Evolutionary conservation across 2,329 filamentous ascomycete genomes (phyloP).

Genomic region (Trichoderma oligosporum): DNA sequence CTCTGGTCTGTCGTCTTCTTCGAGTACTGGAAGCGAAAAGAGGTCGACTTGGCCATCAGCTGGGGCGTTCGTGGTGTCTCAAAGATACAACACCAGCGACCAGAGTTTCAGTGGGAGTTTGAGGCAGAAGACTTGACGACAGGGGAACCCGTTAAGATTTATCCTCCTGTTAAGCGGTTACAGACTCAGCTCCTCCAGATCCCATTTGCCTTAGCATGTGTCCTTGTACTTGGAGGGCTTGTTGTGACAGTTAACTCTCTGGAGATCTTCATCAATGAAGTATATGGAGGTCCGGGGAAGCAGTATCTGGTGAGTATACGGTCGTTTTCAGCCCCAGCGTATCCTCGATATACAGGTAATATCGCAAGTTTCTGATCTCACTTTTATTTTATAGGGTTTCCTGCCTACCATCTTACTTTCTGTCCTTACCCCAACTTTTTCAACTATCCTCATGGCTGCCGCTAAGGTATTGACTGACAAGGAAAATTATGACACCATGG

Average conservation of each 20-base stretch:
- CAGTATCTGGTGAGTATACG: slow-evolving; percentile 63
- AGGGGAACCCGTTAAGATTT: slow-evolving; percentile 71
- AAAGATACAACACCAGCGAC: slow-evolving; percentile 70
- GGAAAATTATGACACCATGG: slow-evolving; percentile 90
- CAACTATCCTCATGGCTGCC: slow-evolving; percentile 67
- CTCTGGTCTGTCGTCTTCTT: slow-evolving; percentile 90
- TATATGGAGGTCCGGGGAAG: slow-evolving; percentile 88
- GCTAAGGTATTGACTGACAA: slow-evolving; percentile 74
- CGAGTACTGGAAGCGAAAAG: slow-evolving; percentile 94
- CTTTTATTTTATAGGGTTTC: slow-evolving; percentile 59
- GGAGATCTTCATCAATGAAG: slow-evolving; percentile 92
- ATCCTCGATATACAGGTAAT: background rate
- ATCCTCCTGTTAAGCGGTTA: slow-evolving; percentile 71
- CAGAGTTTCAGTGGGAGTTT: slow-evolving; percentile 75
- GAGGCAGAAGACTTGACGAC: slow-evolving; percentile 76
- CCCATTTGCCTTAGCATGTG: slow-evolving; percentile 75
- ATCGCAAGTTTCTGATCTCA: background rate
- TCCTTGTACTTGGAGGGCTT: slow-evolving; percentile 69
- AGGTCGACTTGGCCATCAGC: slow-evolving; percentile 77
- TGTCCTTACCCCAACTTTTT: slow-evolving; percentile 73
- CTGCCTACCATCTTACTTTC: slow-evolving; percentile 86
- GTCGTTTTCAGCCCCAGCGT: too few species aligned
- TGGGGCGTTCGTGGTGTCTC: slow-evolving; percentile 89
- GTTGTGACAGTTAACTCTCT: slow-evolving; percentile 86
- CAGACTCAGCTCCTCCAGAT: slow-evolving; percentile 74